These are phyloP conservation scores for Mitragyna speciosa DNA, from an alignment of 257 asterid species.

Conservation along the genomic window DNA sequence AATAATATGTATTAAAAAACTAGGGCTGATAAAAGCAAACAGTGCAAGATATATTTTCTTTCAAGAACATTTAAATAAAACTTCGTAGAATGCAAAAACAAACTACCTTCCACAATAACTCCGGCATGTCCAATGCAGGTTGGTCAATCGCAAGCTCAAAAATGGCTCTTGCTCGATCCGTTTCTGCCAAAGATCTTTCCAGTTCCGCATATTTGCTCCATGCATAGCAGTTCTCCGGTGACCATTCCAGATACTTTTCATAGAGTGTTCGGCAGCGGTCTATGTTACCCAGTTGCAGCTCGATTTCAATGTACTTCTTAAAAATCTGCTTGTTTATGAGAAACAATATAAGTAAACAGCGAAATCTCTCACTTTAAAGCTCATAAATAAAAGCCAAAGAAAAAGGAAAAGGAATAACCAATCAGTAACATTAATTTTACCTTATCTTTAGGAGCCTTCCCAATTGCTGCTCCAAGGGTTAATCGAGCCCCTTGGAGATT, in stretches of 20 bases:
- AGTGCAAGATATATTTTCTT: not conserved
- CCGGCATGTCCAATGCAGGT: constrained; percentile 96
- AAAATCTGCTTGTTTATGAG: constrained; percentile 62
- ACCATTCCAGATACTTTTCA: constrained; percentile 82
- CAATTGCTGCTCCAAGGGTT: constrained; percentile 44
- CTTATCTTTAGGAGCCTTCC: constrained; percentile 51
- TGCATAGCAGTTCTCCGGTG: constrained; percentile 94
- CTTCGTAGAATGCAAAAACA: not conserved
- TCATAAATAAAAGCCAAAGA: constrained; percentile 3
- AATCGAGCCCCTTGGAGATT: constrained; percentile 45
- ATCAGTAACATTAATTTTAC: constrained; percentile 37
- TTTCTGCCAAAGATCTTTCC: constrained; percentile 79
- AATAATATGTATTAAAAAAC: not conserved
- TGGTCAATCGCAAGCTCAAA: constrained; percentile 97
- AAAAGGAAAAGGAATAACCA: constrained; percentile 7
- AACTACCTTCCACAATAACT: constrained; percentile 86
- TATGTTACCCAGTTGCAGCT: constrained; percentile 81
- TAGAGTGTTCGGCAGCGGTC: constrained; percentile 86
- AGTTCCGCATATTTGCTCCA: constrained; percentile 92
- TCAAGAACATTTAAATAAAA: not conserved
- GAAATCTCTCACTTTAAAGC: constrained; percentile 1
- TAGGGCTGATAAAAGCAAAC: not conserved
- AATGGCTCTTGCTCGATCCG: constrained; percentile 88
- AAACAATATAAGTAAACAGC: constrained; percentile 17
- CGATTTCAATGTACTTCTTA: constrained; percentile 94